Evolutionary conservation across 306 rosid genomes (phyloP).

Genomic region (Pachyrhizus erosus): DNA sequence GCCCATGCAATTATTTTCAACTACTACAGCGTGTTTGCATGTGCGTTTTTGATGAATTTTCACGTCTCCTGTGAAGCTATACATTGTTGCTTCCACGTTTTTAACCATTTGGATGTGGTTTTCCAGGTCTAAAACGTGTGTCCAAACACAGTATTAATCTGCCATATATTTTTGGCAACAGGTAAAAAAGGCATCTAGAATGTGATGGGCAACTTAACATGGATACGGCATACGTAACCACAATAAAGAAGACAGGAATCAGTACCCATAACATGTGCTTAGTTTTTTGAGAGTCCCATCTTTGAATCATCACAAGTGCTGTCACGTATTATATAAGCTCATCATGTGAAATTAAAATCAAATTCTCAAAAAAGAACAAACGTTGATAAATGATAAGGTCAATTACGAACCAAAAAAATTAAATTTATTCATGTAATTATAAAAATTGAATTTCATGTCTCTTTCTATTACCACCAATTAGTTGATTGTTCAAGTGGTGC

Average conservation of each 20-base stretch:
- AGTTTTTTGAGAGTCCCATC: slow-evolving; percentile 1
- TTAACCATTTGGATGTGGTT: too few relatives aligned
- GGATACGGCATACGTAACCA: background rate
- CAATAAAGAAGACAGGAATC: slow-evolving; percentile 4
- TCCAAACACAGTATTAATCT: too few relatives aligned
- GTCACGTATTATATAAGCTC: slow-evolving; percentile 2
- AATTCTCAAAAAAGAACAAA: too few relatives aligned
- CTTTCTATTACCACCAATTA: background rate
- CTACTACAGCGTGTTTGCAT: too few relatives aligned
- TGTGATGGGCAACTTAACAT: slow-evolving; percentile 35
- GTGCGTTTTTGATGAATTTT: too few relatives aligned
- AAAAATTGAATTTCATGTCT: too few relatives aligned
- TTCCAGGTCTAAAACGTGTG: too few relatives aligned
- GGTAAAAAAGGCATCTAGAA: slow-evolving; percentile 29
- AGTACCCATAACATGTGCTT: slow-evolving; percentile 50
- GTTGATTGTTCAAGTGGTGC: background rate
- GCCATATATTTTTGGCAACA: slow-evolving; percentile 17
- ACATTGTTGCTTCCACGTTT: too few relatives aligned
- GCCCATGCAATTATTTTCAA: slow-evolving; percentile 28
- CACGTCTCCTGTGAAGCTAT: too few relatives aligned
- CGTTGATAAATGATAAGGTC: too few relatives aligned
- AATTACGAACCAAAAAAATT: too few relatives aligned
- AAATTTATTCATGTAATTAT: too few relatives aligned
- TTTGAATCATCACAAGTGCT: slow-evolving; percentile 44
- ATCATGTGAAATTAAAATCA: slow-evolving; percentile 46